Percentiles rank a stretch among this genome's conserved stretches.
Conservation (phyloP, 768 basidiomycete species). For the Rhizopogon vulgaris region DNA sequence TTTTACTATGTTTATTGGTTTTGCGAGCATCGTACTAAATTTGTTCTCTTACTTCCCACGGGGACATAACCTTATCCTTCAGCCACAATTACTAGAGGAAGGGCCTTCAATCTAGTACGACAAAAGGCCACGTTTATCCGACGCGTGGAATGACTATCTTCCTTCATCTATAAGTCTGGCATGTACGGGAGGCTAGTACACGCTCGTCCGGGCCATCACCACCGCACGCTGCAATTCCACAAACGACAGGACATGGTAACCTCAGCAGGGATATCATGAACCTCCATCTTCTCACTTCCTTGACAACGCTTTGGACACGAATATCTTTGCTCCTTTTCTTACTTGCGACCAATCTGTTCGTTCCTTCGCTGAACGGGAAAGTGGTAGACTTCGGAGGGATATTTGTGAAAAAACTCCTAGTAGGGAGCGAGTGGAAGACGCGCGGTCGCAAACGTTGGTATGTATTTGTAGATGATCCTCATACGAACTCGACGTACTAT, state of each 20-base stretch:
- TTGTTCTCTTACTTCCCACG: too few species aligned
- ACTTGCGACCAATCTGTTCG: conserved; percentile 74
- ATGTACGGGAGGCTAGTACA: too few species aligned
- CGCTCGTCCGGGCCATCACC: too few species aligned
- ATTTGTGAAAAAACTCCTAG: conserved; percentile 74
- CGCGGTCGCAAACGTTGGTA: conserved; percentile 17
- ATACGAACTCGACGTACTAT: too few species aligned
- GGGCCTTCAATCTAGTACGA: too few species aligned
- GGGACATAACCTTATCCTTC: too few species aligned
- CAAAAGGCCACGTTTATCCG: too few species aligned
- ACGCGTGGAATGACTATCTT: too few species aligned
- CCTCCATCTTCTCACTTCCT: conserved; percentile 62
- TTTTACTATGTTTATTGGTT: too few species aligned
- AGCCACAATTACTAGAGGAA: too few species aligned
- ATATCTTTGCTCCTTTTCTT: conserved; percentile 55
- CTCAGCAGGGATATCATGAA: conserved; percentile 15
- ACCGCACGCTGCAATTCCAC: conserved; percentile 16
- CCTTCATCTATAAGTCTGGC: too few species aligned
- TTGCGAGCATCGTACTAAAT: too few species aligned
- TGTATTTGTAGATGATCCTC: conserved; percentile 15
- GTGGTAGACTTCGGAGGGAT: conserved; percentile 97
- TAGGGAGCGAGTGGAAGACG: conserved; percentile 43
- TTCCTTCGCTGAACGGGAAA: conserved; percentile 90
- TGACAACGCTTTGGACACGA: conserved; percentile 50
- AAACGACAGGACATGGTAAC: conserved; percentile 4